phyloP scores from a whole-genome alignment of 352 stramenopile genomes.

The Phytophthora meadii region DNA sequence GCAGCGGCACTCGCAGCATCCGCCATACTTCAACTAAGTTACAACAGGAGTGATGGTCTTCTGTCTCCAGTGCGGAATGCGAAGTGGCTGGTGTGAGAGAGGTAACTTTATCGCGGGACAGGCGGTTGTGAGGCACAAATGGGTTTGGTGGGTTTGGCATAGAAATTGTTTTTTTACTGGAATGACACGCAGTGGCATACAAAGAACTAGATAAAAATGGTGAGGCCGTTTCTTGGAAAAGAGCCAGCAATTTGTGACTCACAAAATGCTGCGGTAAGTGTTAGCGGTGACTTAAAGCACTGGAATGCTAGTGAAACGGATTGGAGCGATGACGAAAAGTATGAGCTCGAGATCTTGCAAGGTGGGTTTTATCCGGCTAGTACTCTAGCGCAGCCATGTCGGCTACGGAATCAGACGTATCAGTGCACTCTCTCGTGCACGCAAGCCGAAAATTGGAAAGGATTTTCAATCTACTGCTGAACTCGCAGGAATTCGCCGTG shows the following conservation, averaged over 20 bases:
- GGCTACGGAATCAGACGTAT: too few relatives aligned
- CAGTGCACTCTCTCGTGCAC: too few relatives aligned
- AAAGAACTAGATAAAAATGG: slow-evolving; percentile 18
- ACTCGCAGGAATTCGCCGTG: too few relatives aligned
- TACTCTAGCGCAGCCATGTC: too few relatives aligned
- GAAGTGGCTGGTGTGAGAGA: slow-evolving; percentile 17
- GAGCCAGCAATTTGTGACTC: slow-evolving; percentile 19
- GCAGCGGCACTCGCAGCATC: slow-evolving; percentile 36
- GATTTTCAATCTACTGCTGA: too few relatives aligned
- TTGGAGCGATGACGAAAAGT: too few relatives aligned
- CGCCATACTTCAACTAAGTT: slow-evolving; percentile 23
- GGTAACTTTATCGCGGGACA: slow-evolving; percentile 11
- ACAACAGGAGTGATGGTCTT: background rate
- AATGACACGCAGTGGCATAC: slow-evolving; percentile 10
- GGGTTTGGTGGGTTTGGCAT: slow-evolving; percentile 3
- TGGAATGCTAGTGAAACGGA: too few relatives aligned
- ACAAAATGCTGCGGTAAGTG: too few relatives aligned
- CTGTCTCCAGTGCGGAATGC: slow-evolving; percentile 1
- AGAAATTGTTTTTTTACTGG: background rate
- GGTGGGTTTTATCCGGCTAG: too few relatives aligned
- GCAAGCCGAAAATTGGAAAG: too few relatives aligned
- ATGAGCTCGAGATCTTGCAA: too few relatives aligned
- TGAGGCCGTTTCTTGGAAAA: slow-evolving; percentile 21
- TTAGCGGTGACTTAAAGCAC: too few relatives aligned
- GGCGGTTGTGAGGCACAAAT: background rate